These are phyloP conservation scores for Rhodotorula taiwanensis DNA, from an alignment of 768 basidiomycete species.

Conservation along the genomic window DNA sequence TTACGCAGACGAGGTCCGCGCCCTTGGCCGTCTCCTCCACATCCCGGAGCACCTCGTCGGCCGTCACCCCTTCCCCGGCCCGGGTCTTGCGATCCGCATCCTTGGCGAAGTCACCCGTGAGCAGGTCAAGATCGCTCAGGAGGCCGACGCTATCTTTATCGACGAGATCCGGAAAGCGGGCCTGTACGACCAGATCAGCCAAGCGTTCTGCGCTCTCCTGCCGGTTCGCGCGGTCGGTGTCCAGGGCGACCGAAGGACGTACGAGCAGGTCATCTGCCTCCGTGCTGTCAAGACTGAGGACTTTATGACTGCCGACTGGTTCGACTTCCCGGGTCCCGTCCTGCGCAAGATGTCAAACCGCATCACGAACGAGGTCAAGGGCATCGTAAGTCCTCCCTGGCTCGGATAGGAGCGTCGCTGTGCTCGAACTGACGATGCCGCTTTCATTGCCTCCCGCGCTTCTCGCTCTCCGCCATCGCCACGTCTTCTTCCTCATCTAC, in stretches of 20 bases:
- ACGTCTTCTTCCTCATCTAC: fast-evolving
- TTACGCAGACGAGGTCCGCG: conserved; percentile 80
- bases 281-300: conserved; percentile 96
- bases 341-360: conserved; percentile 85
- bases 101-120: conserved; percentile 88
- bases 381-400: conserved; percentile 51
- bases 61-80: conserved; percentile 97
- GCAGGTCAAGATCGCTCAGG: conserved; percentile 83
- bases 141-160: conserved; percentile 91
- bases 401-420: conserved; percentile 43
- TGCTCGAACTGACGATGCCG: conserved; percentile 70
- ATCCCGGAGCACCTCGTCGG: conserved; percentile 91
- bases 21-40: conserved; percentile 76
- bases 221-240: conserved; percentile 97
- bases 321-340: conserved; percentile 87
- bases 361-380: conserved; percentile 94
- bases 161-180: conserved; percentile 93
- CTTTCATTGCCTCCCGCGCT: conserved; percentile 74
- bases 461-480: not conserved
- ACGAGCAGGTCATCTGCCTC: conserved; percentile 88
- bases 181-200: conserved; percentile 84
- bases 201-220: conserved; percentile 92
- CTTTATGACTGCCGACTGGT: conserved; percentile 99
- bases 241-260: conserved; percentile 92
- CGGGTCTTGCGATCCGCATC: conserved; percentile 95